A percentile compares a stretch with the other conserved stretches of the same genome.
phyloP scores from a whole-genome alignment of 768 basidiomycete species.

The Boletus subparvulus region DNA sequence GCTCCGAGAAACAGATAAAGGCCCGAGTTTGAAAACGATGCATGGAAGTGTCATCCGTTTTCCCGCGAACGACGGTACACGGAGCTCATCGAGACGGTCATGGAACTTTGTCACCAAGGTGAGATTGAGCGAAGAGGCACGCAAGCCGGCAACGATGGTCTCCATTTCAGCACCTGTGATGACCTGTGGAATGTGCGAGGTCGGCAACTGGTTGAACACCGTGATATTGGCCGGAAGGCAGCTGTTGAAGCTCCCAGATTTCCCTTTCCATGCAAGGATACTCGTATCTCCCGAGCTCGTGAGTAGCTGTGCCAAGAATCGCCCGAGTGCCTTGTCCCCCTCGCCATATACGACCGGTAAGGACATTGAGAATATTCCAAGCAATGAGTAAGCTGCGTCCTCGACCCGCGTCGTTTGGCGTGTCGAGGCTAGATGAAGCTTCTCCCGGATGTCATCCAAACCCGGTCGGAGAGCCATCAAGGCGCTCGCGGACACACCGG shows the following conservation, averaged over 20 bases:
- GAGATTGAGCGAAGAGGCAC: neutral
- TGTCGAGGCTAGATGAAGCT: neutral
- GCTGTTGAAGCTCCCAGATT: neutral
- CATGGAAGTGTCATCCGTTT: neutral
- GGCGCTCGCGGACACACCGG: neutral
- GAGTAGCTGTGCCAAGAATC: neutral
- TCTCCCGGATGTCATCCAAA: neutral
- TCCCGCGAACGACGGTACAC: neutral
- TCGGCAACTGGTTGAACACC: neutral
- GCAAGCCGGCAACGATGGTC: neutral
- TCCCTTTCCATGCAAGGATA: neutral
- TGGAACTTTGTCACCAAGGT: neutral
- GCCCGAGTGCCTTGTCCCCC: neutral
- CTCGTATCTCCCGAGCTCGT: neutral
- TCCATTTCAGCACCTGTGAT: neutral
- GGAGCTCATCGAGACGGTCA: neutral
- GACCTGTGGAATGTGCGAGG: neutral
- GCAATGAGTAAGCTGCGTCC: neutral
- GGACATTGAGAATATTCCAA: neutral
- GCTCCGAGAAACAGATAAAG: neutral
- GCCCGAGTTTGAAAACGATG: neutral
- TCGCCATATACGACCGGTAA: neutral
- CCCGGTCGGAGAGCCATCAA: neutral
- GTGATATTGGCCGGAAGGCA: neutral
- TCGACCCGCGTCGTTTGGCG: slow-evolving; percentile 1